Percentiles rank a stretch among this genome's conserved stretches.
Evolutionary conservation across 306 rosid genomes (phyloP).

Genomic region (Lagenaria siceraria): DNA sequence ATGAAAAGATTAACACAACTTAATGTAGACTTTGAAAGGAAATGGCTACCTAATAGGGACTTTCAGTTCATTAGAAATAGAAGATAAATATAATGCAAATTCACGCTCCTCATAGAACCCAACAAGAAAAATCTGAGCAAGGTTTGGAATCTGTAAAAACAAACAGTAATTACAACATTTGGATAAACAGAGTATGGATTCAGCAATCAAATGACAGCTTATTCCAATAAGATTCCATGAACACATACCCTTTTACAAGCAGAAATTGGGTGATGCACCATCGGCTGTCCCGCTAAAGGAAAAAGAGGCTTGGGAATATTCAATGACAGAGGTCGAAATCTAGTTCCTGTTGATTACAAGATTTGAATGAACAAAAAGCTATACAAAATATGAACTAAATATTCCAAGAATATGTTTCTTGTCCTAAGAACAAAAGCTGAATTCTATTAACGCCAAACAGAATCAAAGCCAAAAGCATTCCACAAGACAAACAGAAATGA

Average conservation of each 20-base stretch:
- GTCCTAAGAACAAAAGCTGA: neutral
- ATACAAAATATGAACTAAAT: neutral
- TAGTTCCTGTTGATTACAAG: constrained; percentile 46
- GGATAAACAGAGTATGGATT: neutral
- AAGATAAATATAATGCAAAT: constrained; percentile 63
- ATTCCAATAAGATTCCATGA: neutral
- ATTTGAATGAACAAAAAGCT: neutral
- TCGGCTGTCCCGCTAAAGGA: constrained; percentile 94
- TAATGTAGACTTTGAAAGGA: neutral
- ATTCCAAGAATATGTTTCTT: neutral
- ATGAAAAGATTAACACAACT: neutral
- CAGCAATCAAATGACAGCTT: neutral
- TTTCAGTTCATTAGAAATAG: constrained; percentile 87
- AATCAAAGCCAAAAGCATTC: neutral
- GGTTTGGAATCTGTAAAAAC: constrained; percentile 64
- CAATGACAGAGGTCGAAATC: constrained; percentile 90
- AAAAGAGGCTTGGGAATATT: constrained; percentile 89
- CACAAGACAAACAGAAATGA: constrained; percentile 1
- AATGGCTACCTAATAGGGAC: constrained; percentile 62
- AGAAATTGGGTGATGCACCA: constrained; percentile 95
- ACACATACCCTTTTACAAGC: constrained; percentile 77
- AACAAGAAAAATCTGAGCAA: constrained; percentile 70
- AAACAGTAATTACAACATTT: neutral
- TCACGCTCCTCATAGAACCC: constrained; percentile 98
- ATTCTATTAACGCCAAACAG: neutral